Conservation (phyloP, 73 alveolate genomes). For the Paramecium sexaurelia region DNA sequence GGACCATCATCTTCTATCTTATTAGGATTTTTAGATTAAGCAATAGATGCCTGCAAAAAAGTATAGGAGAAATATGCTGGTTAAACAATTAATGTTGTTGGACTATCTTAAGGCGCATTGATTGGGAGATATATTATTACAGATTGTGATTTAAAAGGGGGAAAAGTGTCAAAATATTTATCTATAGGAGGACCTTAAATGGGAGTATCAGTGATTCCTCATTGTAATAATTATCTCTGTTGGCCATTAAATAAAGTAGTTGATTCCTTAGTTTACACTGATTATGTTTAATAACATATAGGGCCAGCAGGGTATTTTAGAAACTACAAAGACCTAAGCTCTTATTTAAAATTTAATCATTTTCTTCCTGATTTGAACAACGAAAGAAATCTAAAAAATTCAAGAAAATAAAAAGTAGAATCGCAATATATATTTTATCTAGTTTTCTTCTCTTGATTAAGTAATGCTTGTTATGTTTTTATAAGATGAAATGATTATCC, state of each 20-base stretch:
- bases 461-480: constrained; percentile 80
- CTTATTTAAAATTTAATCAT: constrained; percentile 69
- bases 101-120: constrained; percentile 92
- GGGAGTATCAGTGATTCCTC: constrained; percentile 88
- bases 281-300: constrained; percentile 71
- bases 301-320: constrained; percentile 97
- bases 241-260: constrained; percentile 78
- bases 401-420: constrained; percentile 1
- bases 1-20: constrained; percentile 79
- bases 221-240: constrained; percentile 87
- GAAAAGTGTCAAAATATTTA: constrained; percentile 75
- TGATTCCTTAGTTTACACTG: constrained; percentile 77
- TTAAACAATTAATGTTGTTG: constrained; percentile 82
- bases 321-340: constrained; percentile 76
- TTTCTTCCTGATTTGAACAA: constrained; percentile 84
- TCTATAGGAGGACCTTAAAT: constrained; percentile 92
- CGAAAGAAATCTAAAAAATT: constrained; percentile 57
- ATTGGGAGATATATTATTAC: constrained; percentile 90
- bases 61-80: constrained; percentile 73
- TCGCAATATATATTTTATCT: constrained; percentile 66
- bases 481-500: constrained; percentile 86
- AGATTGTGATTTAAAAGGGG: constrained; percentile 83
- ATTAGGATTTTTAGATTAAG: constrained; percentile 80
- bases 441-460: constrained; percentile 75
- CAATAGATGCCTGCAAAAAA: constrained; percentile 84